Base-by-base conservation (phyloP, 441 rosid genomes). In the Eruca vesicaria region DNA sequence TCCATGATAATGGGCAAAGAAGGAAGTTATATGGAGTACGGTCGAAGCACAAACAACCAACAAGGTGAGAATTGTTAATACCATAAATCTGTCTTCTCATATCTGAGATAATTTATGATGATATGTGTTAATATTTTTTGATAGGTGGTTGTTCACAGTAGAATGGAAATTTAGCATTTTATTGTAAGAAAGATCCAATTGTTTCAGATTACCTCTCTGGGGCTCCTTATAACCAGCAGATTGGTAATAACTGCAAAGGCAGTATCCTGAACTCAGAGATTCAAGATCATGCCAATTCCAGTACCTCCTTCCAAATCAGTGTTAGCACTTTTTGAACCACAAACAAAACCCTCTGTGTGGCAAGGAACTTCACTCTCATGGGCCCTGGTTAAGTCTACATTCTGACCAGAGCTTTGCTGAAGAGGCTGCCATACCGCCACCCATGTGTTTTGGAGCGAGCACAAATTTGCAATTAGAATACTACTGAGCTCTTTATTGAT, bases 331-430 rank as follows among this genome's bases (percentile, higher is more conserved):
- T n/a, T n/a, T n/a, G n/a, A n/a, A n/a, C n/a, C n/a, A n/a, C n/a
- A n/a, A n/a, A n/a, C n/a, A n/a, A n/a, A n/a, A n/a, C n/a, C n/a
- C n/a, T n/a, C n/a, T n/a, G n/a, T n/a, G n/a, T n/a, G n/a, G n/a
- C n/a, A n/a, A n/a, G n/a, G 75, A 86, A 86, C 79, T 86, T 88
- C 74, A 88, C 93, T 16, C 85, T 86, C 31, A 73, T 68, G 73
- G 93, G 88, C 7, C 93, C 89, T 7, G 93, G 93, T 55, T 90
- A 90, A 23, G 93, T 89, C 7, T 88, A 88, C 77, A 88, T 90
- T 81, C 86, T 88, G 93, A 3, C 90, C 93, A 2, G 93, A 90
- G 19, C 36, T 33, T 33, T 7, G 36, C 36, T 33, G 36, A 33
- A 33, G 36, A 33, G 9, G 36, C 28, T 23, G 28, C 2, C 28